Conservation (phyloP, 2,329 filamentous ascomycete genomes). For the Trichophyton simii region DNA sequence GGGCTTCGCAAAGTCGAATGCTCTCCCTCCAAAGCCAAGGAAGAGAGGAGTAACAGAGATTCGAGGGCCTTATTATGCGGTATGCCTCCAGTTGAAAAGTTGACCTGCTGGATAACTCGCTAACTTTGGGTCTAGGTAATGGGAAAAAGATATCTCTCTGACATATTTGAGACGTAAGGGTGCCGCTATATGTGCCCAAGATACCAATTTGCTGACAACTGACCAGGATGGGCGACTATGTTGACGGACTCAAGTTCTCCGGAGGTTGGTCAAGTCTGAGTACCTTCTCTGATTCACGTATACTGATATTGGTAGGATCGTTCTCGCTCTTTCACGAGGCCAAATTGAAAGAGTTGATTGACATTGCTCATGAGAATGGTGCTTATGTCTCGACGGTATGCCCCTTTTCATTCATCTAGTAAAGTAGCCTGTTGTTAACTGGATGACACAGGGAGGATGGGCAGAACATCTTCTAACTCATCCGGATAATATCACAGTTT, state of each 20-base stretch:
- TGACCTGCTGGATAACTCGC: neutral
- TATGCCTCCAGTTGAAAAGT: conserved; percentile 11
- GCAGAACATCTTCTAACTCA: conserved; percentile 43
- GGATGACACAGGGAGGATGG: conserved; percentile 36
- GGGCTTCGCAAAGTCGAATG: conserved; percentile 41
- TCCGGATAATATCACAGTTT: conserved; percentile 31
- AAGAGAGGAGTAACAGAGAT: conserved; percentile 43
- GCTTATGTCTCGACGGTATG: conserved; percentile 43
- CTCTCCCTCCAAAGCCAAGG: conserved; percentile 38
- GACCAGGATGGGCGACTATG: conserved; percentile 39
- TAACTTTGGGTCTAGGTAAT: conserved; percentile 28
- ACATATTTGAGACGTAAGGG: conserved; percentile 41
- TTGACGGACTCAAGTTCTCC: conserved; percentile 45
- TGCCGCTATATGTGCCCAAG: neutral
- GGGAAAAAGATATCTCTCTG: conserved; percentile 41
- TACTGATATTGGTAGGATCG: conserved; percentile 23
- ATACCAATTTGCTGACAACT: neutral
- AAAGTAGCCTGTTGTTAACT: neutral
- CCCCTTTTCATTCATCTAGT: neutral
- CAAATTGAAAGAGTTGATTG: conserved; percentile 35
- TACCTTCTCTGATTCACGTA: neutral
- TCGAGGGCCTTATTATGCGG: conserved; percentile 44
- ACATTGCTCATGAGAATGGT: conserved; percentile 38
- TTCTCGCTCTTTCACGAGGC: conserved; percentile 41
- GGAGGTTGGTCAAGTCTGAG: conserved; percentile 25